Percentiles rank a stretch among this genome's conserved stretches.
phyloP scores from a whole-genome alignment of 2,329 filamentous ascomycete genomes.

The Fusarium udum region DNA sequence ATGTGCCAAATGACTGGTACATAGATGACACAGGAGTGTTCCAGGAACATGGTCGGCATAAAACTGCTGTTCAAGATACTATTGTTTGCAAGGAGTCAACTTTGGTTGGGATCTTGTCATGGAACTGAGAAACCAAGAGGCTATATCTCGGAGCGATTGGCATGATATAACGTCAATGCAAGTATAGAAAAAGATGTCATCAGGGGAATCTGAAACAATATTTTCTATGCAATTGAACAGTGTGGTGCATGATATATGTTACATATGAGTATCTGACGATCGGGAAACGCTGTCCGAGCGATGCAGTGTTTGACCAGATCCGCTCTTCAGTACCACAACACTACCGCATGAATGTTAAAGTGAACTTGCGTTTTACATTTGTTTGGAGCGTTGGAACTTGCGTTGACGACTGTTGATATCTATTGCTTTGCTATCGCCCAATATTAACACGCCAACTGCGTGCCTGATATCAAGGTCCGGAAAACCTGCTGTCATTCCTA shows the following conservation, averaged over 20 bases:
- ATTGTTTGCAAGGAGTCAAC: slow-evolving; percentile 14
- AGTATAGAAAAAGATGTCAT: neutral
- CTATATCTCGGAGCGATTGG: neutral
- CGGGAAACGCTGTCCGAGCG: neutral
- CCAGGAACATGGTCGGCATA: slow-evolving; percentile 24
- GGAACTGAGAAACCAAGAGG: neutral
- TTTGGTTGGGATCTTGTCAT: neutral
- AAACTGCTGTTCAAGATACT: slow-evolving; percentile 14
- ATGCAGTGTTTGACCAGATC: neutral
- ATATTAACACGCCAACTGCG: neutral
- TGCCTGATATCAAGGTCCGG: neutral
- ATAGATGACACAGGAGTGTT: slow-evolving; percentile 36
- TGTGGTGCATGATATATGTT: neutral
- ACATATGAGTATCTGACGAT: neutral
- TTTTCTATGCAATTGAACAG: neutral
- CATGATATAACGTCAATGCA: neutral
- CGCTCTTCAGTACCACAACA: neutral
- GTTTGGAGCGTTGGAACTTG: neutral
- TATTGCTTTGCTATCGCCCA: neutral
- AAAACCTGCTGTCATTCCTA: neutral
- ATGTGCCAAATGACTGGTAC: slow-evolving; percentile 37
- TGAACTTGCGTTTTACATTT: slow-evolving; percentile 1
- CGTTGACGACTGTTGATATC: neutral
- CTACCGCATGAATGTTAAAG: neutral
- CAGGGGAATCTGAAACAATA: neutral